phyloP scores from a whole-genome alignment of 2,329 filamentous ascomycete genomes.

The Aspergillus nomiae region DNA sequence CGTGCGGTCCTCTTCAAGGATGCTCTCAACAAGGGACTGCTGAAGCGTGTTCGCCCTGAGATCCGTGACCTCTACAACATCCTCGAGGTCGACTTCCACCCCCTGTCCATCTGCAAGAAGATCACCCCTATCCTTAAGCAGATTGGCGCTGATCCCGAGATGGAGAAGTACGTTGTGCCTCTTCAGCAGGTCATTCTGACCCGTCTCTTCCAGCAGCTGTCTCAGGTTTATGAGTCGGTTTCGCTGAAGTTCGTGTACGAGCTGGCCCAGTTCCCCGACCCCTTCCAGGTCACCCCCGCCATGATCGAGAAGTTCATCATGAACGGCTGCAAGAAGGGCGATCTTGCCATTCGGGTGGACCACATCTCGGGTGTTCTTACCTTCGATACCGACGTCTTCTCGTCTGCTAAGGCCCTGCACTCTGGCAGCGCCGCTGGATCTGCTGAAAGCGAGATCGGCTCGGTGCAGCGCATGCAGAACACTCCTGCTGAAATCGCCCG shows the following conservation, averaged over 20 bases:
- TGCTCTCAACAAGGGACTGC: slow-evolving; percentile 88
- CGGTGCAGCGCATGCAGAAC: slow-evolving; percentile 93
- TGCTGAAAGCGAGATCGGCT: slow-evolving; percentile 79
- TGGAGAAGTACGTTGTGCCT: slow-evolving; percentile 95
- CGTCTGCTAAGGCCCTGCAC: slow-evolving; percentile 89
- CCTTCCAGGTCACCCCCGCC: slow-evolving; percentile 85
- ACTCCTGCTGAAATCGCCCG: slow-evolving; percentile 97
- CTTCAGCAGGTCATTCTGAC: slow-evolving; percentile 98
- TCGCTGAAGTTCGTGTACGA: slow-evolving; percentile 91
- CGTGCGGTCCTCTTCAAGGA: slow-evolving; percentile 93
- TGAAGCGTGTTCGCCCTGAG: slow-evolving; percentile 89
- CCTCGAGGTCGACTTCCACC: slow-evolving; percentile 98
- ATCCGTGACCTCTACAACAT: slow-evolving; percentile 98
- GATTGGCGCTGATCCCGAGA: slow-evolving; percentile 90
- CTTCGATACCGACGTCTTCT: slow-evolving; percentile 98
- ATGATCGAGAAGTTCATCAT: slow-evolving; percentile 99
- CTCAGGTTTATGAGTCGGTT: slow-evolving; percentile 97
- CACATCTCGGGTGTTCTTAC: slow-evolving; percentile 93
- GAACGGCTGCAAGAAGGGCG: slow-evolving; percentile 99
- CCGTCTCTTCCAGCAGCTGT: slow-evolving; percentile 96
- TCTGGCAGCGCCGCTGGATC: slow-evolving; percentile 82
- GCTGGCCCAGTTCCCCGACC: slow-evolving; percentile 92
- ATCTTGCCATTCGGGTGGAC: slow-evolving; percentile 92
- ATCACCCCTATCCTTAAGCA: slow-evolving; percentile 93
- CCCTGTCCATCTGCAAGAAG: slow-evolving; percentile 97